Evolutionary conservation across 768 basidiomycete species (phyloP).

Genomic region (Scleroderma citrinum): DNA sequence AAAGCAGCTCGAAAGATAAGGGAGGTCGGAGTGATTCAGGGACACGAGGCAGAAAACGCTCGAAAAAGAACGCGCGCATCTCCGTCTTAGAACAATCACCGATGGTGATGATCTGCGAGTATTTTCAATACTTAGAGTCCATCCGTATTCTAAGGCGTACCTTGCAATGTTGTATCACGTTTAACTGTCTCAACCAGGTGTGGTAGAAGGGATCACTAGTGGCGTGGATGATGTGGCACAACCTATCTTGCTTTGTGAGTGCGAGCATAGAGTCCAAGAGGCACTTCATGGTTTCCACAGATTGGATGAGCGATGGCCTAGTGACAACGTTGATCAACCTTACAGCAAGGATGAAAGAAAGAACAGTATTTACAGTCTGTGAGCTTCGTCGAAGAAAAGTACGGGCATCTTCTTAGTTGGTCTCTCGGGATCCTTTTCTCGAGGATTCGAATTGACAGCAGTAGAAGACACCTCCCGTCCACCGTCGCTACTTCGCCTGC

Average conservation of each 20-base stretch:
- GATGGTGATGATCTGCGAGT: slow-evolving; percentile 60
- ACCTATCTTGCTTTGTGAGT: slow-evolving; percentile 80
- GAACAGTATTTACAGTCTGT: slow-evolving; percentile 56
- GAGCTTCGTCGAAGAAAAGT: slow-evolving; percentile 82
- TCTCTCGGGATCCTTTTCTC: slow-evolving; percentile 29
- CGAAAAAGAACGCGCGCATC: slow-evolving; percentile 58
- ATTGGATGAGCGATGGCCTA: slow-evolving; percentile 72
- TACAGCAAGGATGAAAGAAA: not conserved
- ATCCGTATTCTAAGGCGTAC: slow-evolving; percentile 24
- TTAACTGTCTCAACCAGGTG: slow-evolving; percentile 74
- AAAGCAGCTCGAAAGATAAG: slow-evolving; percentile 67
- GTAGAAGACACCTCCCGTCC: slow-evolving; percentile 29
- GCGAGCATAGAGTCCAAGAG: slow-evolving; percentile 83
- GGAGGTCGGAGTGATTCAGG: slow-evolving; percentile 50
- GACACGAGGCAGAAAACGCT: slow-evolving; percentile 61
- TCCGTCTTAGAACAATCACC: slow-evolving; percentile 76
- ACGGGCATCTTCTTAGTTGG: slow-evolving; percentile 67
- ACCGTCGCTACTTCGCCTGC: slow-evolving; percentile 20
- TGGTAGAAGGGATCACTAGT: slow-evolving; percentile 85
- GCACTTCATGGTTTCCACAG: slow-evolving; percentile 76
- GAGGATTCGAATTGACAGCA: slow-evolving; percentile 11
- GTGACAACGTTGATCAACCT: not conserved
- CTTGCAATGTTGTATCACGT: slow-evolving; percentile 81
- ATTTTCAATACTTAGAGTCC: not conserved
- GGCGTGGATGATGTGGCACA: slow-evolving; percentile 78